Conservation (phyloP, 306 rosid species). For the Acacia crassicarpa region DNA sequence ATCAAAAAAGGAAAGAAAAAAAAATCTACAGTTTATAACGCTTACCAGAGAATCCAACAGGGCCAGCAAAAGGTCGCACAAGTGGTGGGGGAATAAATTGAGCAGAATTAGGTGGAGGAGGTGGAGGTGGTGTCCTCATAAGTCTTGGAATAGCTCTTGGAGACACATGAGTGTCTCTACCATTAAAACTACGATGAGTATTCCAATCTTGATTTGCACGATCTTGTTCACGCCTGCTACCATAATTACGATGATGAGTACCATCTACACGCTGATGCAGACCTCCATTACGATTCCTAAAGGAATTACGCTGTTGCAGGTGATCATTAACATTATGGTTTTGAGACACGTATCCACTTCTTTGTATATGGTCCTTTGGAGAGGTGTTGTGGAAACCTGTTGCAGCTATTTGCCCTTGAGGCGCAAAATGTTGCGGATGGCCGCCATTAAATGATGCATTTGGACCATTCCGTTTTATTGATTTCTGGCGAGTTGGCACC, state of each 20-base stretch:
- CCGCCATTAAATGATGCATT: slow-evolving; percentile 61
- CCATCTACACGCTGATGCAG: slow-evolving; percentile 76
- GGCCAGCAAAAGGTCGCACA: slow-evolving; percentile 49
- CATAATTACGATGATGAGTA: slow-evolving; percentile 59
- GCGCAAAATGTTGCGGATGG: slow-evolving; percentile 35
- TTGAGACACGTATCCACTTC: slow-evolving; percentile 58
- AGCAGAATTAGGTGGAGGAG: slow-evolving; percentile 48
- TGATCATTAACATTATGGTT: slow-evolving; percentile 54
- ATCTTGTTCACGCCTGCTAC: slow-evolving; percentile 75
- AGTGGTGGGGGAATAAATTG: slow-evolving; percentile 46
- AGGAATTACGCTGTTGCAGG: slow-evolving; percentile 54
- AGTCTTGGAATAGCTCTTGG: slow-evolving; percentile 52
- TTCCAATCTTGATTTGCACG: slow-evolving; percentile 84
- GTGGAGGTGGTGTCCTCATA: slow-evolving; percentile 55
- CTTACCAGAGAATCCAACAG: slow-evolving; percentile 67
- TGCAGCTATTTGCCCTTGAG: slow-evolving; percentile 44
- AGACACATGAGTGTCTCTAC: slow-evolving; percentile 61
- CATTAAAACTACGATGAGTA: slow-evolving; percentile 52
- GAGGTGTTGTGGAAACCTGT: slow-evolving; percentile 43
- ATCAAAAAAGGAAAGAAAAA: not conserved
- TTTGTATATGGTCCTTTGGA: slow-evolving; percentile 46
- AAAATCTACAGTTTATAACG: not conserved
- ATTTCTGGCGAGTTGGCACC: slow-evolving; percentile 42
- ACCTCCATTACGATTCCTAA: slow-evolving; percentile 57
- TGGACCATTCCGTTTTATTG: slow-evolving; percentile 49